These are phyloP conservation scores for Pythium insidiosum DNA, from an alignment of 352 stramenopile species.

Conservation along the genomic window DNA sequence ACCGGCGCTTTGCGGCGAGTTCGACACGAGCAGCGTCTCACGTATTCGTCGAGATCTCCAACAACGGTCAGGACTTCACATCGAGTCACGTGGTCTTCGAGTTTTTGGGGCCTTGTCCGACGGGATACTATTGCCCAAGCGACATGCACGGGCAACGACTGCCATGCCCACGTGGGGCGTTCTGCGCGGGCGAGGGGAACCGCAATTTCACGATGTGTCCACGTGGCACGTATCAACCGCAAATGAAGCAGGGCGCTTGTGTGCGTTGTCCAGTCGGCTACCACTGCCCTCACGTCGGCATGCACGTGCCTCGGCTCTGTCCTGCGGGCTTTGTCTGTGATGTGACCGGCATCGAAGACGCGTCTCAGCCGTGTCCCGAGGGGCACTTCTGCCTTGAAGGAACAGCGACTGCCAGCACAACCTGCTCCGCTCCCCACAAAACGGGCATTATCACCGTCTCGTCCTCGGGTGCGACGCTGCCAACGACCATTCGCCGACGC, in stretches of 20 bases:
- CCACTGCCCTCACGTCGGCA: conserved; percentile 88
- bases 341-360: conserved; percentile 87
- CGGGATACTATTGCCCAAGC: conserved; percentile 82
- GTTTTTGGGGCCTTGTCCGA: conserved; percentile 73
- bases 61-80: conserved; percentile 94
- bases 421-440: conserved; percentile 46
- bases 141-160: conserved; percentile 33
- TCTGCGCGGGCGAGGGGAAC: conserved; percentile 70
- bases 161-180: conserved; percentile 66
- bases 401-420: conserved; percentile 91
- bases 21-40: conserved; percentile 6
- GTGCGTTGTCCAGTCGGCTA: conserved; percentile 93
- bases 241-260: conserved; percentile 69
- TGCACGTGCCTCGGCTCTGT: conserved; percentile 92
- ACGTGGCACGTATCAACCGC: conserved; percentile 91
- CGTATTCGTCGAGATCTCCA: conserved; percentile 88
- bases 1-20: conserved; percentile 16
- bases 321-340: conserved; percentile 93
- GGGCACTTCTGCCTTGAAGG: conserved; percentile 95
- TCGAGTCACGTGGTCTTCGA: conserved; percentile 68
- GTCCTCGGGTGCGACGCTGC: conserved; percentile 21
- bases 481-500: conserved; percentile 31
- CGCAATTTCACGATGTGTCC: conserved; percentile 93
- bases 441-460: conserved; percentile 36
- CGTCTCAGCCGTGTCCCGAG: conserved; percentile 91